Evolutionary conservation across 176 grass and related monocot genomes (phyloP).

Genomic region (Lolium rigidum): DNA sequence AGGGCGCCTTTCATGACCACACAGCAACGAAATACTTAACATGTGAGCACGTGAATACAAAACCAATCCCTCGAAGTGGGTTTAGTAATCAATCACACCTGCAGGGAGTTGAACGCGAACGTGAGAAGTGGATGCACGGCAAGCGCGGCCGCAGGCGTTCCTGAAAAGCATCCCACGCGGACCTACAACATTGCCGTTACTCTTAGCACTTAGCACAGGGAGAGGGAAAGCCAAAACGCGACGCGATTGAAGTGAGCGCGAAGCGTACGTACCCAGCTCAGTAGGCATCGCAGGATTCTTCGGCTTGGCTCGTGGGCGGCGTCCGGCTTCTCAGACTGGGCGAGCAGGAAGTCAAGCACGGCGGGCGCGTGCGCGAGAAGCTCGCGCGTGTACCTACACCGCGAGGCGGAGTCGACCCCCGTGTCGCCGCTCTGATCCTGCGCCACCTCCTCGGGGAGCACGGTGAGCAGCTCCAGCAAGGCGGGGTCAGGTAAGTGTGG

Average conservation of each 20-base stretch:
- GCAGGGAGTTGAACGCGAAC: slow-evolving; percentile 91
- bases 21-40: slow-evolving; percentile 39
- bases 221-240: not conserved
- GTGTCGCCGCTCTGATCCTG: slow-evolving; percentile 73
- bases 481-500: slow-evolving; percentile 53
- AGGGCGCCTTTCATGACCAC: slow-evolving; percentile 59
- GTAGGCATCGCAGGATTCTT: slow-evolving; percentile 76
- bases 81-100: slow-evolving; percentile 55
- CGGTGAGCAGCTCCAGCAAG: slow-evolving; percentile 85
- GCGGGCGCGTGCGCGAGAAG: slow-evolving; percentile 70
- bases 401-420: slow-evolving; percentile 51
- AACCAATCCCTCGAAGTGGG: slow-evolving; percentile 14
- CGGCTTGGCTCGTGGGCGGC: slow-evolving; percentile 61
- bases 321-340: slow-evolving; percentile 55
- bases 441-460: slow-evolving; percentile 83
- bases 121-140: slow-evolving; percentile 76
- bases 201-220: slow-evolving; percentile 12
- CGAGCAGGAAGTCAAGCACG: slow-evolving; percentile 83
- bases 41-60: slow-evolving; percentile 46
- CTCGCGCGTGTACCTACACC: slow-evolving; percentile 80
- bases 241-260: not conserved
- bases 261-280: slow-evolving; percentile 79
- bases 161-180: slow-evolving; percentile 79
- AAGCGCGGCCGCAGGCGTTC: slow-evolving; percentile 52
- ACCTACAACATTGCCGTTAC: slow-evolving; percentile 52